These are phyloP conservation scores for Wickerhamomyces mucosus DNA, from an alignment of 805 yeast genomes.

Conservation along the genomic window DNA sequence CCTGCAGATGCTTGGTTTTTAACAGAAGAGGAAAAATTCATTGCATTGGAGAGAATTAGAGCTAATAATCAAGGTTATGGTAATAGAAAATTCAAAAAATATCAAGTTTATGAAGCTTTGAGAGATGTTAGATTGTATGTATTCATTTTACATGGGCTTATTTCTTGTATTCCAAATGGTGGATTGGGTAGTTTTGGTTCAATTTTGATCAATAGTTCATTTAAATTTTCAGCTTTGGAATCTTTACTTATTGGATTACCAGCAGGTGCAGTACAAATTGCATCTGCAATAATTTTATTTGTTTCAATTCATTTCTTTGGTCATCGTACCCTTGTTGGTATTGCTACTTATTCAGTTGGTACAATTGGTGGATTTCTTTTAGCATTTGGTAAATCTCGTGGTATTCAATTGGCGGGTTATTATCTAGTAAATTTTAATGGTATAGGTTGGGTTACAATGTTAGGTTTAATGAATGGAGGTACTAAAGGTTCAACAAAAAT, in stretches of 20 bases:
- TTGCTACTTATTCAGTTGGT: slow-evolving; percentile 14
- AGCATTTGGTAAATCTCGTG: slow-evolving; percentile 23
- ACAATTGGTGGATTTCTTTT: slow-evolving; percentile 24
- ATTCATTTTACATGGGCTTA: slow-evolving; percentile 29
- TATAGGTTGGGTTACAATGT: slow-evolving; percentile 25
- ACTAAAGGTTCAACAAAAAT: slow-evolving; percentile 73
- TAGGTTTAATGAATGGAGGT: slow-evolving; percentile 33
- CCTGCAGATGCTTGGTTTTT: slow-evolving; percentile 43
- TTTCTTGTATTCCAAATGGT: slow-evolving; percentile 42
- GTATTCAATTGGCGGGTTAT: slow-evolving; percentile 17
- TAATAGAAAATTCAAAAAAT: slow-evolving; percentile 40
- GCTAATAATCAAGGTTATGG: slow-evolving; percentile 51
- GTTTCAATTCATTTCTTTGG: slow-evolving; percentile 8
- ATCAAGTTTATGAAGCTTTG: slow-evolving; percentile 44
- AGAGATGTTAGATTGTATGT: slow-evolving; percentile 42
- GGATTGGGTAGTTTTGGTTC: slow-evolving; percentile 25
- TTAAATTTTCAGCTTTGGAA: slow-evolving; percentile 6
- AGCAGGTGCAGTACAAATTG: slow-evolving; percentile 21
- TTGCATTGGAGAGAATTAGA: slow-evolving; percentile 44
- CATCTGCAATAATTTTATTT: no score
- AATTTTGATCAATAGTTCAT: slow-evolving; percentile 10
- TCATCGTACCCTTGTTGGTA: slow-evolving; percentile 18
- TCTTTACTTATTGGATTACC: slow-evolving; percentile 22
- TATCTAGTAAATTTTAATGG: slow-evolving; percentile 26
- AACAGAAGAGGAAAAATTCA: slow-evolving; percentile 34